Base-by-base conservation (phyloP, 768 basidiomycete genomes). In the Hypsizygus marmoreus region DNA sequence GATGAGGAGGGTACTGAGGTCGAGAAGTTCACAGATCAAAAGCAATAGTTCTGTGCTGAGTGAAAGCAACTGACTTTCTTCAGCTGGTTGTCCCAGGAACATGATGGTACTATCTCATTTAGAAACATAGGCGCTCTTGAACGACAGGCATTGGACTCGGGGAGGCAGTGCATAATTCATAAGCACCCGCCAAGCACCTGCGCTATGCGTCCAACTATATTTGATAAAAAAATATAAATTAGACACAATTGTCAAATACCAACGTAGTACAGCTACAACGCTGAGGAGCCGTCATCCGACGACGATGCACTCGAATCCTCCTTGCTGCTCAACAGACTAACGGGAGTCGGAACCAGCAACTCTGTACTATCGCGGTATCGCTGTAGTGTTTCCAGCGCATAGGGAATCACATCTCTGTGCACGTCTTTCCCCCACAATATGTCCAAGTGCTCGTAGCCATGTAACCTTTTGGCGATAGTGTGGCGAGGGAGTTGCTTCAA, bases 341-440 rank as follows among this genome's bases (percentile, higher is more conserved):
- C 28, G 9, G 31, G 31, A 17, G 2, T 19, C 23, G 36, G 36
- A 23, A 29, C 25, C 40, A 34, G 41, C 13, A 19, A 25, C 23
- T 31, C 14, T 30, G 33, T 2, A 24, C 20, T 33, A 31, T 38
- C 65, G 46, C 67, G 68, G 50, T 84, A 70, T 32, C 70, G 58
- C 44, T 74, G 66, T 50, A 92, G 65, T 9, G 84, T 73, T 20
- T 73, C 68, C 6, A 90, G 55, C 11, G 91, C 90, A 57, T 82
- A 74, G 0, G 91, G 90, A 50, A 90, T 83, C 24, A 92, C 89
- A 50, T 91, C 85, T 53, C 72, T 69, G 51, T 90, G 71, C 10
- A 91, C 75, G 49, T 88, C 68, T 56, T 76, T 75, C 0, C 90
- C 90, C 90, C 90, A 92, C 25, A 92, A 62, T 10, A 91, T 72